These are phyloP conservation scores for Candida michaelii DNA, from an alignment of 805 yeast species.

Conservation along the genomic window DNA sequence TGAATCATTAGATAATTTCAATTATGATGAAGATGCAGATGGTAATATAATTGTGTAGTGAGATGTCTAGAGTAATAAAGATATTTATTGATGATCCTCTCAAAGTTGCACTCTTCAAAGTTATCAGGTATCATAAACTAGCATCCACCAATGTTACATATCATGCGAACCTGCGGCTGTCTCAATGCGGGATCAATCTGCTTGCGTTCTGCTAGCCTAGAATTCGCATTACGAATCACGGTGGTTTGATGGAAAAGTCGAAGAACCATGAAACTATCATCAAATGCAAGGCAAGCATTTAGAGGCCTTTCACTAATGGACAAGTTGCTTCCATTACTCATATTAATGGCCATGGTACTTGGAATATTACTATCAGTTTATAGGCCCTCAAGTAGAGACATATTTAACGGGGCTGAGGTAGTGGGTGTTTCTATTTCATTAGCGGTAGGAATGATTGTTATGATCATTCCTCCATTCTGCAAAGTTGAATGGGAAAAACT, in stretches of 20 bases:
- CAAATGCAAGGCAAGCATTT: not conserved
- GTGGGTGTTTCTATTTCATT: conserved; percentile 44
- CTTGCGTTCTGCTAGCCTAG: too few relatives aligned
- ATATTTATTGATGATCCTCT: too few relatives aligned
- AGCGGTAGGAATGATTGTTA: conserved; percentile 51
- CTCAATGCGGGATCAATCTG: too few relatives aligned
- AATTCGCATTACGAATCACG: too few relatives aligned
- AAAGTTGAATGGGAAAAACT: conserved; percentile 53
- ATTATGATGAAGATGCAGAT: conserved; percentile 36
- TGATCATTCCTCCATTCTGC: conserved; percentile 60
- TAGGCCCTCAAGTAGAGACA: conserved; percentile 34
- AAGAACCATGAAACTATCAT: too few relatives aligned
- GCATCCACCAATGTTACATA: too few relatives aligned
- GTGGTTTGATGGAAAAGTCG: too few relatives aligned
- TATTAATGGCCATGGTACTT: conserved; percentile 35
- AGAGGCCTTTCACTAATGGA: conserved; percentile 29
- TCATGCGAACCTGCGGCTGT: too few relatives aligned
- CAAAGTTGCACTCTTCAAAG: too few relatives aligned
- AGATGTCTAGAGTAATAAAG: too few relatives aligned
- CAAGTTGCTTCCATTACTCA: conserved; percentile 34
- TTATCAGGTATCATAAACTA: not conserved
- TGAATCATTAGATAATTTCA: conserved; percentile 29
- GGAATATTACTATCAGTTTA: conserved; percentile 44
- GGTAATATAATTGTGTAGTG: conserved; percentile 26
- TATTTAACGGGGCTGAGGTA: conserved; percentile 34